Evolutionary conservation across 805 yeast species (phyloP), one percentile per base, ranked within the genome.

Genomic region (Kodamaea restingae): DNA sequence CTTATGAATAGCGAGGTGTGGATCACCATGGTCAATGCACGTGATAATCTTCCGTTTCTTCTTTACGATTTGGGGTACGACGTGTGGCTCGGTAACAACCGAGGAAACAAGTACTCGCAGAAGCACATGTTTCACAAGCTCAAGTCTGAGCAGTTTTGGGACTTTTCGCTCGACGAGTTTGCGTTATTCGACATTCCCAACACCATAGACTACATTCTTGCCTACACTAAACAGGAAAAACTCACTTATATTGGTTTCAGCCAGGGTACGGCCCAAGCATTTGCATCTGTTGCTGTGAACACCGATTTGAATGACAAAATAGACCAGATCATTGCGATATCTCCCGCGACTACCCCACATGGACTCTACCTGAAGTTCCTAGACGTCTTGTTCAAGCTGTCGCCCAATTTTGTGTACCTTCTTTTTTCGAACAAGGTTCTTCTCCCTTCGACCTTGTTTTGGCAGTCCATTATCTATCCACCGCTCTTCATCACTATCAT

Each of bases 291-390:
- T 15, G 76, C 93, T 0, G 51, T 81, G 12, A 78, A 80, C 53
- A 80, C 82, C 6, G 68, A 71, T 2, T 67, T 90, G 41, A 86
- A 85, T 57, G 49, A 59, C 59, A 70, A 72, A 41, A 64, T 75
- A 34, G 73, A 72, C 25, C 52, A 58, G 37, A 82, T 90, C 46
- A 77, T 90, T 41, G 96, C 95, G 2, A 75, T 90, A 32, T 86
- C 96, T 0, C 98, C 98, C 0, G 97, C 97, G 1, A 83, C 91
- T 73, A 83, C 95, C 0, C 98, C 98, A 0, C 82, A 80, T 32
- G 93, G 95, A 2, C 67, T 90, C 29, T 79, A 81, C 45, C 85
- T 90, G 46, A 76, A 80, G 52, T 65, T 91, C 31, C 80, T 86
- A 15, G 91, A 86, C 53, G 72, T 84, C 0, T 66, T 91, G 34